phyloP scores from a whole-genome alignment of 1,284 basidiomycete genomes.

The Leucocoprinus gongylophorus region DNA sequence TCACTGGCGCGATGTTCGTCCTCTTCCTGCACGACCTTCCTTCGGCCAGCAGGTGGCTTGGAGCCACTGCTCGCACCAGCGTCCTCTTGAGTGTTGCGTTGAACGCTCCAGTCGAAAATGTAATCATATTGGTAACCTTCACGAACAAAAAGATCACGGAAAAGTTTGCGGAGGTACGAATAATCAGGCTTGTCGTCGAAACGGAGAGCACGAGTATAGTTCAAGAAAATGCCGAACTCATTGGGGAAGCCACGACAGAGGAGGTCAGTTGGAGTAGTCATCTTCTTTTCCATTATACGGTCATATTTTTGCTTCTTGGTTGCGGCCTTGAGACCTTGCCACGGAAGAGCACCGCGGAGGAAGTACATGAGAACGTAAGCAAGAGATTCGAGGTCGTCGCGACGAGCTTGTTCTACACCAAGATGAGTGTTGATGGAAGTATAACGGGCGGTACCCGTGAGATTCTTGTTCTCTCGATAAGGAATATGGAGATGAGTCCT shows the following conservation, averaged over 20 bases:
- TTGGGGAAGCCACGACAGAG: constrained; percentile 96
- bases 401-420: constrained; percentile 94
- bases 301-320: constrained; percentile 99
- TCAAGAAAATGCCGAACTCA: constrained; percentile 96
- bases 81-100: constrained; percentile 66
- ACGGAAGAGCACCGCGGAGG: constrained; percentile 91
- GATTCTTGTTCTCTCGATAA: constrained; percentile 99
- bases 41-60: constrained; percentile 52
- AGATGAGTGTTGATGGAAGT: constrained; percentile 99
- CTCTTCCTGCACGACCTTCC: constrained; percentile 75
- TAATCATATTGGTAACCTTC: constrained; percentile 98
- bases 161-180: constrained; percentile 95
- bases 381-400: constrained; percentile 93
- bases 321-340: constrained; percentile 97
- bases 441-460: constrained; percentile 98
- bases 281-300: constrained; percentile 99
- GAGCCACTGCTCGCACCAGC: constrained; percentile 48
- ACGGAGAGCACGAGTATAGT: constrained; percentile 93
- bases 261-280: constrained; percentile 95
- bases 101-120: constrained; percentile 96
- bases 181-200: constrained; percentile 99
- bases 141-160: constrained; percentile 95
- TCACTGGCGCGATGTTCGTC: constrained; percentile 72
- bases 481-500: constrained; percentile 99
- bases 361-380: constrained; percentile 99